phyloP scores from a whole-genome alignment of 2,329 filamentous ascomycete genomes.

The Colletotrichum neosansevieriae region DNA sequence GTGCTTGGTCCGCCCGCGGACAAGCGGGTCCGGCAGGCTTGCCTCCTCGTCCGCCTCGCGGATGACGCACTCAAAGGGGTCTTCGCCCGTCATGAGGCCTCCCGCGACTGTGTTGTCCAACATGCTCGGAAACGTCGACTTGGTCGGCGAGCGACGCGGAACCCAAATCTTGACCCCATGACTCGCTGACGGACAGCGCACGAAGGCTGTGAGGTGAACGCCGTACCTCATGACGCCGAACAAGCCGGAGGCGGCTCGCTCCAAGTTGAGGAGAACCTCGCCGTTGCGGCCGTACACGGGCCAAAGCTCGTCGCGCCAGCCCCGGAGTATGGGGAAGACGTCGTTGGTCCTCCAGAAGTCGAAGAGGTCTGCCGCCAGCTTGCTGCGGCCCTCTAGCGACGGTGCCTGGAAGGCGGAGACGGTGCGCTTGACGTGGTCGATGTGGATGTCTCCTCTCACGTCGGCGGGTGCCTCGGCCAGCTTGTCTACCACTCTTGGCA shows the following conservation, averaged over 20 bases:
- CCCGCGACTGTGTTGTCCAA: slow-evolving; percentile 93
- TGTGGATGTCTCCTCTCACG: slow-evolving; percentile 69
- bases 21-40: slow-evolving; percentile 76
- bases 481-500: slow-evolving; percentile 61
- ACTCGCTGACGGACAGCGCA: slow-evolving; percentile 54
- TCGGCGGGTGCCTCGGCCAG: slow-evolving; percentile 60
- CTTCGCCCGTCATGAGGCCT: slow-evolving; percentile 84
- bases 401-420: slow-evolving; percentile 72
- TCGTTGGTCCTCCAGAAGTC: slow-evolving; percentile 76
- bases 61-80: slow-evolving; percentile 83
- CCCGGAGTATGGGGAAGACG: slow-evolving; percentile 79
- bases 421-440: slow-evolving; percentile 71
- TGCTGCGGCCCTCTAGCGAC: slow-evolving; percentile 73
- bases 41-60: slow-evolving; percentile 93
- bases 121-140: slow-evolving; percentile 91
- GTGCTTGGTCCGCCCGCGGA: slow-evolving; percentile 69
- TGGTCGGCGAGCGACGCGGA: slow-evolving; percentile 78
- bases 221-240: slow-evolving; percentile 84
- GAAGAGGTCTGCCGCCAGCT: slow-evolving; percentile 67
- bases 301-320: slow-evolving; percentile 86
- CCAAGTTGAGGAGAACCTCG: slow-evolving; percentile 78
- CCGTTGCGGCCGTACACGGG: slow-evolving; percentile 77
- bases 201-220: slow-evolving; percentile 83
- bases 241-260: slow-evolving; percentile 79
- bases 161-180: slow-evolving; percentile 85